Conservation (phyloP, 2,329 filamentous ascomycete species). For the Beauveria caledonica region DNA sequence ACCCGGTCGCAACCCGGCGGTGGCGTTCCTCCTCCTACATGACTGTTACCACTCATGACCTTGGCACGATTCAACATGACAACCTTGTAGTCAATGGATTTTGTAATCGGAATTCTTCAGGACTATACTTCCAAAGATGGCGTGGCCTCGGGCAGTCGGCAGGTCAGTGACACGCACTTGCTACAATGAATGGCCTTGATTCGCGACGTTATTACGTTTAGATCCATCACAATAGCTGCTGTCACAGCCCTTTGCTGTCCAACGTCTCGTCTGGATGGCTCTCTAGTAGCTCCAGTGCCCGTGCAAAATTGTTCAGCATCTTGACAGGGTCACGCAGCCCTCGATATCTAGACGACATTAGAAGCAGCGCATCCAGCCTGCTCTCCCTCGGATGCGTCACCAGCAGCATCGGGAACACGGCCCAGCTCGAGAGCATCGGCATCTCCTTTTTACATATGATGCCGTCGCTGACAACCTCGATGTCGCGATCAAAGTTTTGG, state of each 20-base stretch:
- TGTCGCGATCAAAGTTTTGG: slow-evolving; percentile 1
- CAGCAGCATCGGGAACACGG: neutral
- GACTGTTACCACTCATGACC: neutral
- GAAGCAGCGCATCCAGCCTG: neutral
- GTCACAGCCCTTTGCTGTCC: neutral
- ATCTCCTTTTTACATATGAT: neutral
- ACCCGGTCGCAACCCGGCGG: neutral
- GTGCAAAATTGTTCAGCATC: slow-evolving; percentile 1
- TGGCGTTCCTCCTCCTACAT: neutral
- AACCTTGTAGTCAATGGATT: neutral
- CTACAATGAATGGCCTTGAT: too few relatives aligned
- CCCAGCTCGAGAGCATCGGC: neutral
- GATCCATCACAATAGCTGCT: neutral
- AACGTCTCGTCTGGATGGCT: neutral
- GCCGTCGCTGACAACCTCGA: neutral
- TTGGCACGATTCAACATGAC: neutral
- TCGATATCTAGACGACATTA: slow-evolving; percentile 1
- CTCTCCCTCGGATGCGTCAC: neutral
- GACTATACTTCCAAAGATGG: too few relatives aligned
- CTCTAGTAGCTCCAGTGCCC: neutral
- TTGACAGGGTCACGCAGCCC: neutral
- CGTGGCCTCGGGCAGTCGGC: too few relatives aligned
- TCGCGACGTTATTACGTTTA: too few relatives aligned
- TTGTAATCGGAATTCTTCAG: neutral
- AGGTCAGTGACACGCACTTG: too few relatives aligned